Evolutionary conservation across 176 grass and related monocot genomes (phyloP), one percentile per base, ranked within the genome.

Genomic region (Metroxylon sagu): DNA sequence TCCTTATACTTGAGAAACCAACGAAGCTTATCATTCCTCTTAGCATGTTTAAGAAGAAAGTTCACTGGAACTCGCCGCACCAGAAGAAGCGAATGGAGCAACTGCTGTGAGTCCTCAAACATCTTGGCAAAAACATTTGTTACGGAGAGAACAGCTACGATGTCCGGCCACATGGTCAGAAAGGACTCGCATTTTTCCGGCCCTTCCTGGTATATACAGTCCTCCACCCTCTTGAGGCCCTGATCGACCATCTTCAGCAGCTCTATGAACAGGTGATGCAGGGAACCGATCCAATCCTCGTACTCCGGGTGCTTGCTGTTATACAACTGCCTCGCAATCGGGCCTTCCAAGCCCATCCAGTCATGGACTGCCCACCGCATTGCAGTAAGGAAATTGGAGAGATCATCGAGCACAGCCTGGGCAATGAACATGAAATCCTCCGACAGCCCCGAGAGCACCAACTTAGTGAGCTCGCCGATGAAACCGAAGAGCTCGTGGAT

Each of bases 1-100:
- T 92, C 85, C 68, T 83, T 84, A 67, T 98, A 82, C 69, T 89
- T 98, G 56, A 73, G 67, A 56, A 98, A 79, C 94, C 94, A 98
- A 27, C 63, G 61, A 53, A 98, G 77, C 64, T 59, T 82, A 39
- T 76, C 67, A 17, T 81, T 87, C 65, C 84, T 80, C 73, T 86
- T 98, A 29, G 84, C 78, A 50, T 72, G 72, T 26, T 68, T 81
- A 53, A 98, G 52, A 3, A 98, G 78, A 25, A 76, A 72, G 70
- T 89, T 98, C 59, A 98, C 64, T 0, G 88, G 77, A 18, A 59
- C 73, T 19, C 6, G 67, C 59, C 76, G 79, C 50, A 71, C 70
- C 19, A 82, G 27, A 65, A 98, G 79, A 49, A 98, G 76, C 1
- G 84, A 72, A 23, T 72, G 59, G 10, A 98, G 88, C 6, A 68